Percentiles rank a stretch among this genome's conserved stretches.
phyloP scores from a whole-genome alignment of 805 yeast species.

The Yarrowia deformans region DNA sequence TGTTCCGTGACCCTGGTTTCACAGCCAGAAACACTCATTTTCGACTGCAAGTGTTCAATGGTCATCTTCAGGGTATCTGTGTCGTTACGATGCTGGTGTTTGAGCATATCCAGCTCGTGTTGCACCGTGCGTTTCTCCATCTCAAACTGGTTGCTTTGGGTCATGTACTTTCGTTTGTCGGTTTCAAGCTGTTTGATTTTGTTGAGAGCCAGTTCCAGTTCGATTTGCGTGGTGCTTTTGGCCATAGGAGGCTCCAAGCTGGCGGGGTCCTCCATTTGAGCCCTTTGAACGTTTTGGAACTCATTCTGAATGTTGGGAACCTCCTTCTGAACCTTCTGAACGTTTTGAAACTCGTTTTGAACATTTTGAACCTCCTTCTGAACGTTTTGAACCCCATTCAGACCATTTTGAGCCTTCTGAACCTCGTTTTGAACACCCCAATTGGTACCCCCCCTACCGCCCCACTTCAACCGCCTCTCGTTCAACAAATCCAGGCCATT shows the following conservation, averaged over 20 bases:
- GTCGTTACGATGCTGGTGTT: neutral
- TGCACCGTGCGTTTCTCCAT: slow-evolving; percentile 5
- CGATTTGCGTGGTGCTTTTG: neutral
- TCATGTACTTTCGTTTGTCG: slow-evolving; percentile 13
- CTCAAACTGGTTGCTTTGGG: slow-evolving; percentile 4
- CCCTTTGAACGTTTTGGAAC: no score
- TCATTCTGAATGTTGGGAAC: no score
- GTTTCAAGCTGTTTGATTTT: slow-evolving; percentile 5
- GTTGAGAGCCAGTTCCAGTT: slow-evolving; percentile 3
- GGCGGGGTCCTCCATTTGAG: no score
- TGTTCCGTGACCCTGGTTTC: slow-evolving; percentile 9
- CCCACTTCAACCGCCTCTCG: neutral
- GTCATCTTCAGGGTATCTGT: slow-evolving; percentile 6
- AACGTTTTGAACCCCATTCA: no score
- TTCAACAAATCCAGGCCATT: neutral
- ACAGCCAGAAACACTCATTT: slow-evolving; percentile 16
- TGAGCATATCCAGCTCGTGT: slow-evolving; percentile 8
- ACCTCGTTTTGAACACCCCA: neutral
- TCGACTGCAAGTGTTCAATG: slow-evolving; percentile 8
- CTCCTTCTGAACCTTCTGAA: no score
- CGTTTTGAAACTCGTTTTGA: no score
- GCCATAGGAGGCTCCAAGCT: no score
- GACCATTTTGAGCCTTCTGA: no score
- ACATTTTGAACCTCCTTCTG: no score
- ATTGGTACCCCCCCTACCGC: neutral